Base-by-base conservation (phyloP, 495 filamentous ascomycete genomes). In the Apiosordaria backusii region DNA sequence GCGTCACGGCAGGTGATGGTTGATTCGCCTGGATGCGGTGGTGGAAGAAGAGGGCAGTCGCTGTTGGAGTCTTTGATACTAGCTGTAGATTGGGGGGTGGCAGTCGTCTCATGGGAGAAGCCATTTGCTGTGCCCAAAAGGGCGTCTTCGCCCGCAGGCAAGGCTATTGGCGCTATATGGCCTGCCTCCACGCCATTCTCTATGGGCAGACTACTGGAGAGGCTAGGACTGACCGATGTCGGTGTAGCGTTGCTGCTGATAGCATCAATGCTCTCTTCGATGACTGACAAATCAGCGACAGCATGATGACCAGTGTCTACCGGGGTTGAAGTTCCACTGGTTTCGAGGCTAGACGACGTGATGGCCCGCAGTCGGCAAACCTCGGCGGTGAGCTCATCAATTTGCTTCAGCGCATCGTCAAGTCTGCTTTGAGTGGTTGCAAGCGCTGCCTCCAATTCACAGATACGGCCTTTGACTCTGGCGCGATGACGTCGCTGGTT, bases 401-500 rank as follows among this genome's bases (percentile, higher is more conserved):
- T 75, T 4, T 40, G 35, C 18, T 40, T 16, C 19, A 73, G 62
- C 1, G 74, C 72, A 2, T 65, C 55, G 4, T 67, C 59, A n/a
- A 76, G 71, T 21, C 53, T 58, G 16, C 5, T 57, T 53, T 70
- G 64, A 0, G 72, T 67, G 4, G 18, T 55, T 7, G 50, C 58
- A 1, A 76, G 66, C 1, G 66, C 26, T 1, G 50, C 21, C 55
- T 76, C 72, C 2, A 76, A 71, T 23, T 73, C 71, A 18, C 59
- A 27, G 13, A 75, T 70, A 1, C 58, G 62, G 26, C 62, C 57
- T 60, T 76, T 76, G 21, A 75, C 72, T 50, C 71, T 67, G 15
- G 72, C 72, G 3, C 74, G 72, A 57, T 76, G 74, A 10, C 74
- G 71, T 22, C 74, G 72, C 61, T 76, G 74, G 62, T 76, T 76